These are phyloP conservation scores for Aspergillus spinulosporus DNA, from an alignment of 2,329 filamentous ascomycete genomes.

Conservation along the genomic window DNA sequence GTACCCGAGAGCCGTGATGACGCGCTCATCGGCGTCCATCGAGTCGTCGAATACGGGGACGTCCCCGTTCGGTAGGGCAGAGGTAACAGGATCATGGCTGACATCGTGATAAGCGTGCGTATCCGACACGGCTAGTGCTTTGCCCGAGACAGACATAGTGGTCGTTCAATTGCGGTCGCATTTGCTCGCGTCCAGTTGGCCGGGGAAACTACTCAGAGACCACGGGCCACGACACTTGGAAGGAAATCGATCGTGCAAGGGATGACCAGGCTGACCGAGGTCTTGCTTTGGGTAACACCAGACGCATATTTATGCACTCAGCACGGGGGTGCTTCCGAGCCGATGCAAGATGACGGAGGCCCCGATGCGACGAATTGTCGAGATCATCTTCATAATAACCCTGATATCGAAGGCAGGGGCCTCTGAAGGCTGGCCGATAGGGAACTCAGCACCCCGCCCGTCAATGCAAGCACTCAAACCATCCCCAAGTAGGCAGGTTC, in stretches of 20 bases:
- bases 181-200: not conserved
- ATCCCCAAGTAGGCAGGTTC: slow-evolving; percentile 29
- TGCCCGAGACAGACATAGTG: slow-evolving; percentile 10
- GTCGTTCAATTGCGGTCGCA: not conserved
- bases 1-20: slow-evolving; percentile 50
- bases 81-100: slow-evolving; percentile 38
- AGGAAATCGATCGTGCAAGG: not conserved
- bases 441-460: slow-evolving; percentile 7
- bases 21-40: slow-evolving; percentile 44
- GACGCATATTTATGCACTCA: slow-evolving; percentile 11
- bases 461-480: slow-evolving; percentile 14
- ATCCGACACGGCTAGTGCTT: slow-evolving; percentile 15
- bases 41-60: slow-evolving; percentile 37
- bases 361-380: slow-evolving; percentile 9
- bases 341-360: slow-evolving; percentile 1
- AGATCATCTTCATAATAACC: slow-evolving; percentile 11
- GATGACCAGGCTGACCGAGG: not conserved
- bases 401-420: slow-evolving; percentile 2
- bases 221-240: not conserved
- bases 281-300: slow-evolving; percentile 1
- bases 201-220: not conserved
- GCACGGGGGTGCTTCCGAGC: slow-evolving; percentile 5
- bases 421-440: not conserved
- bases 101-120: slow-evolving; percentile 22
- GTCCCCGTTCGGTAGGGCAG: slow-evolving; percentile 40